Evolutionary conservation across 345 rosid species (phyloP), one percentile per base, ranked within the genome.

Genomic region (Eucalyptus viminalis): DNA sequence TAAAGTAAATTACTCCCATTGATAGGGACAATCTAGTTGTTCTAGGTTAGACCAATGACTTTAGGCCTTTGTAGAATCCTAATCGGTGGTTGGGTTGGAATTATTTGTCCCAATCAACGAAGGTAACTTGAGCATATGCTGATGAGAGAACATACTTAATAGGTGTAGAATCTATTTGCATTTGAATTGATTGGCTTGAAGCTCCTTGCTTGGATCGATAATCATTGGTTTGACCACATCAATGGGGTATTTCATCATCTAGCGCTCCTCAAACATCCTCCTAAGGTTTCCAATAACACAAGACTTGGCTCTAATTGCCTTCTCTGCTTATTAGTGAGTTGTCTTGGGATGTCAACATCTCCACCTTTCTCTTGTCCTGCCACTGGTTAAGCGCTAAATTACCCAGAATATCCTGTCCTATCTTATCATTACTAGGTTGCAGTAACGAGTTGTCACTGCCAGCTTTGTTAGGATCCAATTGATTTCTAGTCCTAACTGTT

Each of bases 361-460:
- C 62, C 62, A 22, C 29, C 6, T 24, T 24, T 4, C 62, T 56
- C 62, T 56, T 56, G 13, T 56, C 29, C 1, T 10, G 29, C 62
- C 62, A 56, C 2, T 24, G 1, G 13, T 56, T 56, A 24, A 56
- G 62, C 3, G 1, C 6, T 24, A 0, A 24, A 56, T 56, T 56
- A 24, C 62, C 22, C 1, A 56, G 2, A 56, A 56, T 3, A 56
- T 56, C 27, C 1, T 0, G 1, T 56, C 27, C 12, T 9, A 24
- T 56, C 6, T 56, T 24, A 5, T 24, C 13, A 24, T 56, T 56
- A 24, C 27, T 2, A 9, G 29, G 62, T 56, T 56, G 21, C 3
- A 5, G 13, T 24, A 56, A 22, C 1, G 13, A 1, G 29, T 24
- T 56, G 29, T 56, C 27, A 56, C 3, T 56, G 2, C 62, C 0